These are phyloP conservation scores for Bipolaris bicolor DNA, from an alignment of 2,329 filamentous ascomycete genomes.

Conservation along the genomic window DNA sequence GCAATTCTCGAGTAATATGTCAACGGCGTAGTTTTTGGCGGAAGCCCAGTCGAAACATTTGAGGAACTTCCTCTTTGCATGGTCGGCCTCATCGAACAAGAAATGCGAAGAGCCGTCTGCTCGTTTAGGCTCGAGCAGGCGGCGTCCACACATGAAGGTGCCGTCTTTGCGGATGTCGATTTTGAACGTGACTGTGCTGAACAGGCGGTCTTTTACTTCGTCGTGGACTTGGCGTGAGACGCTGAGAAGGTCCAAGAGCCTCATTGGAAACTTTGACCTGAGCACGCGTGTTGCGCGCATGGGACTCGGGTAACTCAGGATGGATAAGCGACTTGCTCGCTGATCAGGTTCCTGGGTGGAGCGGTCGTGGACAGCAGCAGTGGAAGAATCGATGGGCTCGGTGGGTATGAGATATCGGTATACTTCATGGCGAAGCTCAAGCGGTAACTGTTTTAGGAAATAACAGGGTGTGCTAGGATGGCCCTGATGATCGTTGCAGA, in stretches of 20 bases:
- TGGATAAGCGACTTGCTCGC: background rate
- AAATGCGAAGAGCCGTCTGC: slow-evolving; percentile 35
- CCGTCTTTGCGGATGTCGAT: slow-evolving; percentile 43
- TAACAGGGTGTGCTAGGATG: slow-evolving; percentile 40
- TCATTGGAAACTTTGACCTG: slow-evolving; percentile 23
- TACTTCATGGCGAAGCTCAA: slow-evolving; percentile 41
- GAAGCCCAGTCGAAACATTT: slow-evolving; percentile 35
- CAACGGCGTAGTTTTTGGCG: slow-evolving; percentile 44
- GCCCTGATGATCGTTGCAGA: slow-evolving; percentile 36
- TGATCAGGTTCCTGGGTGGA: background rate
- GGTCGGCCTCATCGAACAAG: slow-evolving; percentile 23
- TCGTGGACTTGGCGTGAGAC: slow-evolving; percentile 35
- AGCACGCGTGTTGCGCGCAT: background rate
- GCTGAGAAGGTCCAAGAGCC: slow-evolving; percentile 30
- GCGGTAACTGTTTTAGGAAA: slow-evolving; percentile 38
- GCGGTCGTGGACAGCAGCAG: slow-evolving; percentile 14
- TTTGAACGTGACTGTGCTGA: slow-evolving; percentile 36
- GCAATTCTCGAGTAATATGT: slow-evolving; percentile 39
- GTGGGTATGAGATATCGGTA: slow-evolving; percentile 41
- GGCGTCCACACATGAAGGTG: slow-evolving; percentile 42
- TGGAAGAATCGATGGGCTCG: slow-evolving; percentile 35
- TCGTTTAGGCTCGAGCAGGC: slow-evolving; percentile 37
- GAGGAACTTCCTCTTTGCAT: slow-evolving; percentile 31
- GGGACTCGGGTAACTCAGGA: background rate
- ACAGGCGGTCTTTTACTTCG: slow-evolving; percentile 41